Base-by-base conservation (phyloP, 768 basidiomycete species). In the Panaeolus cyanescens region DNA sequence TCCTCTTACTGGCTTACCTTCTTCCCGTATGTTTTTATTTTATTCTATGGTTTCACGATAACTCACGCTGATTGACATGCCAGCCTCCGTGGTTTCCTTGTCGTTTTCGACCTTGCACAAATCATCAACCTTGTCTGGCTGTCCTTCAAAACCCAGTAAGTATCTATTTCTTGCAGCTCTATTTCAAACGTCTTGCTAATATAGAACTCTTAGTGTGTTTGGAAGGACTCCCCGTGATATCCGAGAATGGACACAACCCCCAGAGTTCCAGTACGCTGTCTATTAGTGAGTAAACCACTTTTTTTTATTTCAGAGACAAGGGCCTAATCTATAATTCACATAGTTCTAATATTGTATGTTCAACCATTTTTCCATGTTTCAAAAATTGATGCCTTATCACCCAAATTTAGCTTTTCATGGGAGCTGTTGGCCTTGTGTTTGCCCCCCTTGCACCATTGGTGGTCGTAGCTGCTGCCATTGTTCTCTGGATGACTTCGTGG, bases 381-480 rank as follows among this genome's bases (percentile, higher is more conserved):
- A 19, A 30, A 19, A 15, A 34, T 30, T 32, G 13, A 17, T 5
- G 15, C 17, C 32, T 53, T 13, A 33, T 34, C 2, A 36, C 31
- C 58, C 31, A 59, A 36, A 53, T 60, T 40, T 65, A 90, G 88
- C 76, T 94, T 37, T 94, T 95, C 76, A 93, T 95, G 89, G 91
- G 80, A n/a, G 84, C 92, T n/a, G 93, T 99, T 53, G 96, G 89
- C 0, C 75, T 99, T 54, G 89, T 97, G 17, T 99, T 99, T 69
- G 95, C 96, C 0, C 96, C 96, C 13, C 78, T 99, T 5, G 96
- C 96, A 0, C 97, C 97, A 1, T 76, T 99, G 31, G 95, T 99
- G 15, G 84, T 83, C 8, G 80, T 95, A 28, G 92, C 91, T 17
- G 93, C 88, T 12, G 89, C 89, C 2, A 71, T 90, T 32, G 93